phyloP scores from a whole-genome alignment of 116 monocot genomes.

The Dioscorea cayenensis region DNA sequence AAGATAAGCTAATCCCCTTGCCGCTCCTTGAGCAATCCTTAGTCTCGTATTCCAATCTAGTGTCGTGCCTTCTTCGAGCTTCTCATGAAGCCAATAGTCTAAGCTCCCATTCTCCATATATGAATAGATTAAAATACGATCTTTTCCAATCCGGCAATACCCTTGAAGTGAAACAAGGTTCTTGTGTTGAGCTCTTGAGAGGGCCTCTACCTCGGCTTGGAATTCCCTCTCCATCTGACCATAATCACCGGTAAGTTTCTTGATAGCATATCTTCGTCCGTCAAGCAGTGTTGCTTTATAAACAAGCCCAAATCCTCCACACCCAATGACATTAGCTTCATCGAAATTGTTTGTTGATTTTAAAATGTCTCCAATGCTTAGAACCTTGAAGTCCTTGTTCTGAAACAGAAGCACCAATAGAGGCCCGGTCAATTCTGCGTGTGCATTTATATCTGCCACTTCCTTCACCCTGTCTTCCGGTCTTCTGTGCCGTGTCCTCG shows the following conservation, averaged over 20 bases:
- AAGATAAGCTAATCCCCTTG: slow-evolving; percentile 57
- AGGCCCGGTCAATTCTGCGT: slow-evolving; percentile 19
- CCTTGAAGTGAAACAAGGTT: slow-evolving; percentile 74
- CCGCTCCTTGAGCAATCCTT: slow-evolving; percentile 58
- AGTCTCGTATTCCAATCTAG: slow-evolving; percentile 55
- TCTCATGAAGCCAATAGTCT: slow-evolving; percentile 92
- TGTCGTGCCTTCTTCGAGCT: slow-evolving; percentile 22
- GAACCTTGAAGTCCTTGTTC: slow-evolving; percentile 43
- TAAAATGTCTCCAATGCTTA: slow-evolving; percentile 37
- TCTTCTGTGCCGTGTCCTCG: slow-evolving; percentile 21
- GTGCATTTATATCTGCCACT: slow-evolving; percentile 21
- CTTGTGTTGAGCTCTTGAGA: slow-evolving; percentile 62
- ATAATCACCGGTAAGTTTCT: slow-evolving; percentile 64
- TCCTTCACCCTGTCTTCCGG: slow-evolving; percentile 25
- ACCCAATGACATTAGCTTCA: slow-evolving; percentile 54
- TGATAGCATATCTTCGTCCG: slow-evolving; percentile 59
- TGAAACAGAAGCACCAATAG: slow-evolving; percentile 55
- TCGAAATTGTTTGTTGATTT: slow-evolving; percentile 70
- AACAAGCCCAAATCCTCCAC: slow-evolving; percentile 82
- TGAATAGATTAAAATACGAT: slow-evolving; percentile 63
- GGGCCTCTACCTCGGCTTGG: slow-evolving; percentile 69
- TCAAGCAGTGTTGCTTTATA: slow-evolving; percentile 55
- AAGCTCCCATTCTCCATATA: slow-evolving; percentile 90
- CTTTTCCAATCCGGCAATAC: slow-evolving; percentile 48
- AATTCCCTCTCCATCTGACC: slow-evolving; percentile 80